Evolutionary conservation across 305 asterid species (phyloP), one percentile per base, ranked within the genome.

Genomic region (Fraxinus paxiana): DNA sequence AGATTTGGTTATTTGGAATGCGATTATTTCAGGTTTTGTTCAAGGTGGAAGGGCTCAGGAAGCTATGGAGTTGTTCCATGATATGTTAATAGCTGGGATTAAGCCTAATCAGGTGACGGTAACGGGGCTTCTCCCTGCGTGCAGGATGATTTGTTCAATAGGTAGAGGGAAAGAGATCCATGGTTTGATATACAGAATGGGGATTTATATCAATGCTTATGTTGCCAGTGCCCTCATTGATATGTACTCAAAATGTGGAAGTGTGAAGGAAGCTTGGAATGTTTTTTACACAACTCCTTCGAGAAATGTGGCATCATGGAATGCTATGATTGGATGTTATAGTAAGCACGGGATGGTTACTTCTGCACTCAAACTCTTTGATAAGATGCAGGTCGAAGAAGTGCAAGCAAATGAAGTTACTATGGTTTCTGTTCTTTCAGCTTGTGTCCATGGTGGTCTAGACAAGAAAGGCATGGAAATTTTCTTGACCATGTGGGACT

Each of bases 201-300:
- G 82, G 77, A 83, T 91, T 38, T 41, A 72, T 28, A 72, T 87
- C 54, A 91, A 89, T 41, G 92, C 82, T 35, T 92, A 86, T 82
- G 89, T 92, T 56, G 88, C 85, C 9, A 91, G 90, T 75, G 93
- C 93, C 24, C 93, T 91, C 38, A 82, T 91, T 46, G 94, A 92
- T 67, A 88, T 89, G 88, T 92, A 92, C 85, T 90, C 95, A 26
- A 88, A 90, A 90, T 91, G 95, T 82, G 97, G 94, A 5, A 87
- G 85, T 1, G 76, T 90, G 9, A 78, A 73, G 82, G 83, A 85
- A n/a, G 93, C 94, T 38, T 77, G 79, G 81, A 80, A 73, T 31
- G 84, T 89, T 31, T 92, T 92, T 76, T 79, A 73, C 79, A 38
- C 82, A 2, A 76, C 38, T 77, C 85, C 81, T 65, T 30, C 71